Evolutionary conservation across 176 grass and related monocot genomes (phyloP).

Genomic region (Hordeum marinum): DNA sequence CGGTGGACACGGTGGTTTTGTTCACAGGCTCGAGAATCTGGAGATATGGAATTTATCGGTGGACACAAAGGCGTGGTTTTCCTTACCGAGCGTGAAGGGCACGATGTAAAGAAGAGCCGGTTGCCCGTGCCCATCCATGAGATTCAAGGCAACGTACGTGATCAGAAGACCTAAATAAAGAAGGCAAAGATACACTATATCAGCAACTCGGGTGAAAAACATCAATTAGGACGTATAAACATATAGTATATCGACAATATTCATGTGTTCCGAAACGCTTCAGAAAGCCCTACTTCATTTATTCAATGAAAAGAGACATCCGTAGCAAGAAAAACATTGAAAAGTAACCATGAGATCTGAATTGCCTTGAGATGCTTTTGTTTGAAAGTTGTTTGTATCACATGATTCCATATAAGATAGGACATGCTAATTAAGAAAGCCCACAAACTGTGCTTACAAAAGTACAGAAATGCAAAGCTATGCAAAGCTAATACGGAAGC

Average conservation of each 20-base stretch:
- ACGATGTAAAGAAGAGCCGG: constrained; percentile 97
- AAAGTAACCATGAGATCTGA: background rate
- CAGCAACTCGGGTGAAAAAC: background rate
- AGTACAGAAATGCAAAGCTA: background rate
- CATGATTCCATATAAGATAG: background rate
- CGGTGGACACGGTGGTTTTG: background rate
- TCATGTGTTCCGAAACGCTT: background rate
- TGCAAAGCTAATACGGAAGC: background rate
- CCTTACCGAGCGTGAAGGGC: constrained; percentile 90
- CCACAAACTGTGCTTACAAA: background rate
- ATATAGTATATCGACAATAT: background rate
- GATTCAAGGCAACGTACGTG: constrained; percentile 89
- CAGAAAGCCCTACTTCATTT: background rate
- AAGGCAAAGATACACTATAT: background rate
- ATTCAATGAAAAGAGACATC: background rate
- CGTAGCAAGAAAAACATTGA: background rate
- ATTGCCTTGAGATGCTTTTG: background rate
- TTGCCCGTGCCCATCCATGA: constrained; percentile 97
- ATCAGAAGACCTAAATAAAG: constrained; percentile 72
- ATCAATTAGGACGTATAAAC: background rate
- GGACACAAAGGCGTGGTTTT: background rate
- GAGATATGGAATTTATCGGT: background rate
- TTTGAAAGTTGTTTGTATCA: background rate
- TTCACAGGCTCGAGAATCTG: background rate
- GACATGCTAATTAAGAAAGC: background rate